Evolutionary conservation across 1,284 basidiomycete genomes (phyloP).

Genomic region (Cryptococcus sp.): DNA sequence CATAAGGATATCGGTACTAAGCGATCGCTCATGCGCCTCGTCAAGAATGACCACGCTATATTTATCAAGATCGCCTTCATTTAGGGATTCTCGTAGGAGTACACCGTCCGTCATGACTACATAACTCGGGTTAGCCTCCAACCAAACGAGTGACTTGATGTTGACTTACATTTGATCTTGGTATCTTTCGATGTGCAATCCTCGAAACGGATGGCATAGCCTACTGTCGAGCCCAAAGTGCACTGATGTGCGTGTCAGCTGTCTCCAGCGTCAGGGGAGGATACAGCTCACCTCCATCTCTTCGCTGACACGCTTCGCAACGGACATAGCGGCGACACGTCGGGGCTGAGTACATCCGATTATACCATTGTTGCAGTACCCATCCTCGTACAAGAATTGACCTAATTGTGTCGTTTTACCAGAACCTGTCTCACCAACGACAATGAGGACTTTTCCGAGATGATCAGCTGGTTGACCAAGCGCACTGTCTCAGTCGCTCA

Average conservation of each 20-base stretch:
- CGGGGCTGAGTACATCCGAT: slow-evolving; percentile 96
- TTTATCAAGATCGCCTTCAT: slow-evolving; percentile 91
- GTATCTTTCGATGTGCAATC: slow-evolving; percentile 91
- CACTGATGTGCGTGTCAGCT: slow-evolving; percentile 57
- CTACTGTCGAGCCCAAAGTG: slow-evolving; percentile 83
- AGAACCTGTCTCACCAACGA: slow-evolving; percentile 92
- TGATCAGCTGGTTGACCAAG: slow-evolving; percentile 2
- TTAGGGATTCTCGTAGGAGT: slow-evolving; percentile 88
- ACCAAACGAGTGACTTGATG: neutral
- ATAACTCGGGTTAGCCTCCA: slow-evolving; percentile 12
- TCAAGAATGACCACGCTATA: slow-evolving; percentile 96
- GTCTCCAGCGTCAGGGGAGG: too few relatives aligned
- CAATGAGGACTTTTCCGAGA: slow-evolving; percentile 69
- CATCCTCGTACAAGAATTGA: slow-evolving; percentile 94
- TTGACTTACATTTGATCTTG: slow-evolving; percentile 84
- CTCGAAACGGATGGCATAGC: slow-evolving; percentile 97
- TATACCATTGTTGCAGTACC: slow-evolving; percentile 83
- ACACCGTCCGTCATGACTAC: slow-evolving; percentile 98
- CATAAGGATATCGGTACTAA: slow-evolving; percentile 97
- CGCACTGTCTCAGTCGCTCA: slow-evolving; percentile 43
- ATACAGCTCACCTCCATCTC: slow-evolving; percentile 64
- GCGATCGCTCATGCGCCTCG: slow-evolving; percentile 93
- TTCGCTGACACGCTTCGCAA: slow-evolving; percentile 97
- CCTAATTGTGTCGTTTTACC: slow-evolving; percentile 95
- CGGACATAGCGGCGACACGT: slow-evolving; percentile 97